Base-by-base conservation (phyloP, 2,329 filamentous ascomycete species). In the Xylaria sp. region DNA sequence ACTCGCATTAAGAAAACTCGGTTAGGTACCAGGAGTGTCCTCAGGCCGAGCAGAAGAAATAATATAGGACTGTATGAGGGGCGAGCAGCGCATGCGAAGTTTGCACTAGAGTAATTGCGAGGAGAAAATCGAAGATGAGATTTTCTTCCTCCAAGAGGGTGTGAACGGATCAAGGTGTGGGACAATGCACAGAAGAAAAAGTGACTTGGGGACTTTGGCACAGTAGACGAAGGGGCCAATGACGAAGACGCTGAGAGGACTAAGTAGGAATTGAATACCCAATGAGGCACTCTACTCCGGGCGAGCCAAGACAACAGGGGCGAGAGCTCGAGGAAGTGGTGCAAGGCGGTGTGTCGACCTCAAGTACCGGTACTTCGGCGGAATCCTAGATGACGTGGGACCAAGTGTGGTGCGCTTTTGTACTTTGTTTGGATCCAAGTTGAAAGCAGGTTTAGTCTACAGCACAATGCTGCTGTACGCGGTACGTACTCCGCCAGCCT, bases 171-270 rank as follows among this genome's bases (percentile, higher is more conserved):
- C 76, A 76, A 75, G 71, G 72, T 74, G 78, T 79, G 79, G 79
- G 77, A 82, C 82, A 80, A 73, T 78, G 81, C 82, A 85, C 84
- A 81, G 81, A 78, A 81, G 79, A 82, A 83, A 83, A 83, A 82
- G 81, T 81, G 82, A 83, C 80, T n/a, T 83, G 78, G 82, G 82
- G 76, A 71, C 31, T 55, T 70, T 65, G 72, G 71, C 78, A 80
- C 81, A 80, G 81, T 79, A 80, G 79, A 86, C 85, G 81, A 83
- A 81, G 76, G 79, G 79, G 72, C 84, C 84, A 87, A 86, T 86
- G 78, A 80, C 75, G 74, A 75, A 66, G 69, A 61, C 53, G 67
- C 57, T 73, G 67, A 57, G 67, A 78, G 77, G 77, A 77, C 78
- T 79, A 78, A 79, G 80, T 78, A 77, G 78, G 80, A 78, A 78